These are phyloP conservation scores for Xylaria telfairii DNA, from an alignment of 495 filamentous ascomycete species.

Conservation along the genomic window DNA sequence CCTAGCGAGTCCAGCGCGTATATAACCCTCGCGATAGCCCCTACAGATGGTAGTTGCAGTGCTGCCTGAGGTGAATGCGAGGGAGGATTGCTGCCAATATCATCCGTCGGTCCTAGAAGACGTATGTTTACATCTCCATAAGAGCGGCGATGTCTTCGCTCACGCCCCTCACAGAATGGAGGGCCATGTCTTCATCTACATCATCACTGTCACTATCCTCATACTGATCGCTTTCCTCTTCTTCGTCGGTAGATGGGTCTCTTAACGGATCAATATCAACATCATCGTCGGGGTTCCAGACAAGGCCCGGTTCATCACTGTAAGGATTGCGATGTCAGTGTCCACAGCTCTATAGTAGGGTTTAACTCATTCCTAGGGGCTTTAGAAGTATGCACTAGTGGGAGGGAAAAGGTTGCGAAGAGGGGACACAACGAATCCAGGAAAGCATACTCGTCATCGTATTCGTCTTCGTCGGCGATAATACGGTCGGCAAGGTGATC, in stretches of 20 bases:
- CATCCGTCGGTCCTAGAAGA: neutral
- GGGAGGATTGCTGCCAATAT: neutral
- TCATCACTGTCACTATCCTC: conserved; percentile 59
- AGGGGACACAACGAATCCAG: neutral
- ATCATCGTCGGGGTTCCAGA: conserved; percentile 58
- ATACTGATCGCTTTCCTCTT: conserved; percentile 40
- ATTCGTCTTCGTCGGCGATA: conserved; percentile 50
- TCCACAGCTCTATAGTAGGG: neutral
- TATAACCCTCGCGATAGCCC: neutral
- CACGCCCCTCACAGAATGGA: conserved; percentile 66
- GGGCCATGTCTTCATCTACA: conserved; percentile 52
- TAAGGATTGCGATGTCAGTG: neutral
- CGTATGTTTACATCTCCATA: conserved; percentile 65
- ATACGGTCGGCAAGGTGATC: conserved; percentile 58
- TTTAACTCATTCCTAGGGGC: neutral
- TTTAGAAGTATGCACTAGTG: neutral
- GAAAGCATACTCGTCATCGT: conserved; percentile 37
- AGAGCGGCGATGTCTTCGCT: conserved; percentile 75
- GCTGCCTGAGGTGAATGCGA: neutral
- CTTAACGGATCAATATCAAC: conserved; percentile 58
- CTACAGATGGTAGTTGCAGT: neutral
- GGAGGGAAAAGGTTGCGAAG: neutral
- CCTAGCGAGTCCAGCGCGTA: neutral
- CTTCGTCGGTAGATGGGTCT: conserved; percentile 43
- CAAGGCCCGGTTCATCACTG: conserved; percentile 43